Conservation (phyloP, 2,329 filamentous ascomycete species). For the Penicillium sp. region DNA sequence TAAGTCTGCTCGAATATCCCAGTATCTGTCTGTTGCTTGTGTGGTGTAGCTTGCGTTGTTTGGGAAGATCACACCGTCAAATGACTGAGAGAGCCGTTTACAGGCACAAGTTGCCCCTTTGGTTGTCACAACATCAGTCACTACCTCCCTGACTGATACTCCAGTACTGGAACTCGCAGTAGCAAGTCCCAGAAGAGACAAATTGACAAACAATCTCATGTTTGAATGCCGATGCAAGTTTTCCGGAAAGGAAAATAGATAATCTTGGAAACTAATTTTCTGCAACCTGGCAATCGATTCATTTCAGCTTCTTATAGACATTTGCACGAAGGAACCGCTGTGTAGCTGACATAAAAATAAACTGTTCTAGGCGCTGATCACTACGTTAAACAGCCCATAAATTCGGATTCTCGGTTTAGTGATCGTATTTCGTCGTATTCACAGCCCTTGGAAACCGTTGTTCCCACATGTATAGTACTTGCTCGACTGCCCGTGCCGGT, state of each 20-base stretch:
- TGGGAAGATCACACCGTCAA: slow-evolving; percentile 11
- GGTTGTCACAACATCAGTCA: background rate
- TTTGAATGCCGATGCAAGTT: background rate
- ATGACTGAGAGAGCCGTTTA: slow-evolving; percentile 5
- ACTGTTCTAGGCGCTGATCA: background rate
- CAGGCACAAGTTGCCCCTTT: slow-evolving; percentile 18
- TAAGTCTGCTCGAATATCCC: slow-evolving; percentile 32
- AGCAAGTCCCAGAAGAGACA: slow-evolving; percentile 3
- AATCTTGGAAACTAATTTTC: background rate
- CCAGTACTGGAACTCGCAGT: slow-evolving; percentile 2
- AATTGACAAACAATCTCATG: slow-evolving; percentile 36
- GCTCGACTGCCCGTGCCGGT: too few relatives aligned
- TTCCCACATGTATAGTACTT: background rate
- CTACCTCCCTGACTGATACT: background rate
- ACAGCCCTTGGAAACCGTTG: background rate
- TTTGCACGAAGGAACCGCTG: background rate
- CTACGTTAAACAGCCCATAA: background rate
- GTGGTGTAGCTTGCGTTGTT: slow-evolving; percentile 26
- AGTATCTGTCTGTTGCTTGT: slow-evolving; percentile 29
- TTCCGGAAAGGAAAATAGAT: background rate
- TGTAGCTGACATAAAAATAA: background rate
- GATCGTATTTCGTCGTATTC: background rate
- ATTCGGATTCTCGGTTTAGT: background rate
- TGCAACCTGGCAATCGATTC: background rate
- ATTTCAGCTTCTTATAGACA: background rate